A percentile compares a stretch with the other conserved stretches of the same genome.
Conservation (phyloP, 2,329 filamentous ascomycete genomes). For the Xylariaceae sp. region DNA sequence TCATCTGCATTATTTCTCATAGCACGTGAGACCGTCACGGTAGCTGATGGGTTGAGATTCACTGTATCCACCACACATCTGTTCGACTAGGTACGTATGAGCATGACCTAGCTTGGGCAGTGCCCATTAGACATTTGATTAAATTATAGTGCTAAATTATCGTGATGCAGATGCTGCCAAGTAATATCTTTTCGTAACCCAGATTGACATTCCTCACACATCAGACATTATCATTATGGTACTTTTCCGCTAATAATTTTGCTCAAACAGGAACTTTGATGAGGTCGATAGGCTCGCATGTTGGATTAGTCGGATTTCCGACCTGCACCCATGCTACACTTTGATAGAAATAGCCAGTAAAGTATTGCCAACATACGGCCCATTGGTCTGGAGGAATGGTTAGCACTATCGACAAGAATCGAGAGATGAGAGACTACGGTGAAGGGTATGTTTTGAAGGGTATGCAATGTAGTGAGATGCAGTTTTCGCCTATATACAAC, state of each 20-base stretch:
- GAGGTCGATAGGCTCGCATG: slow-evolving; percentile 43
- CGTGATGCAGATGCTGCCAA: neutral
- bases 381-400: slow-evolving; percentile 36
- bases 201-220: neutral
- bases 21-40: too few species aligned
- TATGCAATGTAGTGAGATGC: neutral
- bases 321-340: slow-evolving; percentile 41
- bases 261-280: slow-evolving; percentile 26
- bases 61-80: too few species aligned
- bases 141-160: too few species aligned
- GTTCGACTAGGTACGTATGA: too few species aligned
- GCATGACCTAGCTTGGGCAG: too few species aligned
- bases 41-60: too few species aligned
- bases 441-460: too few species aligned
- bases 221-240: slow-evolving; percentile 17
- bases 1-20: too few species aligned
- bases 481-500: neutral
- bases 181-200: neutral
- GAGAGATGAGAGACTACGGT: too few species aligned
- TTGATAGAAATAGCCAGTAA: slow-evolving; percentile 44
- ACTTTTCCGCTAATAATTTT: neutral
- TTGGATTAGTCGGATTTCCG: slow-evolving; percentile 43
- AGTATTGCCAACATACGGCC: slow-evolving; percentile 44
- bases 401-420: slow-evolving; percentile 5
- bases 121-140: too few species aligned